Evolutionary conservation across 176 grass and related monocot genomes (phyloP), one percentile per base, ranked within the genome.

Genomic region (Musa itinerans): DNA sequence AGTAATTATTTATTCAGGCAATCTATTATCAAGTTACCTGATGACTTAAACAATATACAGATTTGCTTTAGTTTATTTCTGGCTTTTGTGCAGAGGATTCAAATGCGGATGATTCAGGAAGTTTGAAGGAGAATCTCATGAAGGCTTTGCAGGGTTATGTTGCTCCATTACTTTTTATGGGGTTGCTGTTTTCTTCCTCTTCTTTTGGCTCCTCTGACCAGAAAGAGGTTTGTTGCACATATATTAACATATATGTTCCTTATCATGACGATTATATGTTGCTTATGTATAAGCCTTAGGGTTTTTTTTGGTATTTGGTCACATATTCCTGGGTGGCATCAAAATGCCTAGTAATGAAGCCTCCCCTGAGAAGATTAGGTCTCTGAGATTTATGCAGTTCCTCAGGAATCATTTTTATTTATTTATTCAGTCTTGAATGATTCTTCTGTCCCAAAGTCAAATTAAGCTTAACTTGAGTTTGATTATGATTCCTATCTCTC

Each of bases 161-260:
- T 81, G 88, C 78, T 74, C 90, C 84, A 51, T 11, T 89, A 64
- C 77, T 93, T 71, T 83, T 93, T 62, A 9, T 88, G 84, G 86
- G 81, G n/a, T 10, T 93, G 62, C 43, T 97, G 43, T 52, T 97
- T 64, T 83, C 86, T 74, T 85, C 82, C 53, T 20, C 85, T 52
- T 81, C 83, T 48, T 1, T 62, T 14, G 48, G 75, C 69, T 80
- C 84, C 56, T 74, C 74, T 21, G 77, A 81, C 16, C 84, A 87
- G 75, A 89, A 88, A 78, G 94, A 98, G 95, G 95, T 69, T 74
- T 75, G 10, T 78, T 12, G 25, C 52, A 69, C 19, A 48, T 17
- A 8, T 26, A 62, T 15, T 74, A 24, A n/a, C 68, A 69, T 49
- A 5, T 68, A 26, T 54, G 74, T 72, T 79, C 65, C 54, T 52